Evolutionary conservation across 768 basidiomycete species (phyloP), one percentile per base, ranked within the genome.

Genomic region (Podaxis sp.): DNA sequence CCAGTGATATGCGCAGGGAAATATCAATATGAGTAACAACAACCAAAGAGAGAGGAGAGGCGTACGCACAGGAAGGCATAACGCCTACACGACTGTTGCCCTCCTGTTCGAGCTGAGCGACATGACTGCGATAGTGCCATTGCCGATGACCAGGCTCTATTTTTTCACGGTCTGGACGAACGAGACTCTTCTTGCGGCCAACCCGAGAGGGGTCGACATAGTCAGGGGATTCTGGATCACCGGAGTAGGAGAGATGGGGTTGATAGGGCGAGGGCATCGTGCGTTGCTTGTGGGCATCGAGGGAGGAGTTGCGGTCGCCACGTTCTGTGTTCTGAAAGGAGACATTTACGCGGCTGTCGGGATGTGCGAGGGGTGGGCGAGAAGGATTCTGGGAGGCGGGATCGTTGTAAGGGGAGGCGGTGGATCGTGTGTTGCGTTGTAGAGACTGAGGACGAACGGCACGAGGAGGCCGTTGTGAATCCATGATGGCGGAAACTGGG

Each of bases 101-200:
- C 69, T 91, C 87, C 60, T 88, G 80, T 74, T 88, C 86, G 70
- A 91, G 77, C 72, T 88, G 85, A 24, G 90, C 89, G 19, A 93
- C 93, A 75, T 92, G 94, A 61, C 82, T 86, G 58, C 93, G 87
- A 76, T 98, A 98, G 76, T 98, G 91, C 89, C 90, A 98, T 69
- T 95, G 88, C 55, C 94, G 85, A 79, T 98, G 94, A 46, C 87
- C 87, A 9, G 95, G 94, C 70, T 98, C 95, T 67, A 98, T 93
- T 81, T 96, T 94, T 79, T 97, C 96, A 61, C 96, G 81, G 75
- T 99, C 96, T 4, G 96, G 96, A 60, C 83, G 80, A 57, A 98
- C 92, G 17, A 99, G 82, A 72, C 89, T 92, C 82, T 95, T 96
- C 82, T 97, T 98, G 71, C 97, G 79, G 62, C 80, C 76, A 6